Percentiles rank a stretch among this genome's conserved stretches.
Evolutionary conservation across 2,329 filamentous ascomycete species (phyloP).

Genomic region (Hypoxylon sp.): DNA sequence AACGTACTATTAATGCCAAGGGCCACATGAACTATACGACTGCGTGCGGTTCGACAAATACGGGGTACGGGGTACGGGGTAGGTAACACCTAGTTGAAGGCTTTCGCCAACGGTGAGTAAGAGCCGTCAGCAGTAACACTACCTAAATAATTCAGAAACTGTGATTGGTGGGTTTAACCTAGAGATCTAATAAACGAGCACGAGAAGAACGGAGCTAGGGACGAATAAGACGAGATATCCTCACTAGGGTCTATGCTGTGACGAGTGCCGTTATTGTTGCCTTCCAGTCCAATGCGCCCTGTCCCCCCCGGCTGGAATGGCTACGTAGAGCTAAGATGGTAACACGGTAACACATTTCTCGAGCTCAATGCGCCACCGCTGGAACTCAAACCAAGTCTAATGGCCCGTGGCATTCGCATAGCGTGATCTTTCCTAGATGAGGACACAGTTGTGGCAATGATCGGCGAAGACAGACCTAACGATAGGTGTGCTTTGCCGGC

Average conservation of each 20-base stretch:
- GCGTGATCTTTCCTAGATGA: conserved; percentile 41
- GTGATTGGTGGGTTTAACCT: conserved; percentile 22
- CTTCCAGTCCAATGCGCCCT: conserved; percentile 8
- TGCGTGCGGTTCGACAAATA: conserved; percentile 1
- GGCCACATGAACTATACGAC: neutral
- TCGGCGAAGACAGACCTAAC: conserved; percentile 34
- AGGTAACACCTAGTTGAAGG: neutral
- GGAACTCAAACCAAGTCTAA: conserved; percentile 36
- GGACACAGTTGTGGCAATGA: conserved; percentile 39
- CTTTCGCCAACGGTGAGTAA: conserved; percentile 9
- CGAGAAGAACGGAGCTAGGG: conserved; percentile 5
- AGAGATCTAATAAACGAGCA: neutral
- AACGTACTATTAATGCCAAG: neutral
- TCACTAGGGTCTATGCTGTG: neutral
- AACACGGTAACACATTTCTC: conserved; percentile 31
- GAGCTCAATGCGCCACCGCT: conserved; percentile 22
- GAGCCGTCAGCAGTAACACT: neutral
- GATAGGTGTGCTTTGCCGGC: conserved; percentile 38
- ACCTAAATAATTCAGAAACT: conserved; percentile 3
- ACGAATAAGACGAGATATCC: conserved; percentile 4
- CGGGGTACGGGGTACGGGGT: neutral
- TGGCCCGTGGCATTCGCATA: conserved; percentile 43
- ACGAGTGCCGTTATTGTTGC: neutral
- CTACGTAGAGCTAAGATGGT: conserved; percentile 26
- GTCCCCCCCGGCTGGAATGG: conserved; percentile 19